phyloP scores from a whole-genome alignment of 2,329 filamentous ascomycete genomes.

The Aspergillus puulaauensis region DNA sequence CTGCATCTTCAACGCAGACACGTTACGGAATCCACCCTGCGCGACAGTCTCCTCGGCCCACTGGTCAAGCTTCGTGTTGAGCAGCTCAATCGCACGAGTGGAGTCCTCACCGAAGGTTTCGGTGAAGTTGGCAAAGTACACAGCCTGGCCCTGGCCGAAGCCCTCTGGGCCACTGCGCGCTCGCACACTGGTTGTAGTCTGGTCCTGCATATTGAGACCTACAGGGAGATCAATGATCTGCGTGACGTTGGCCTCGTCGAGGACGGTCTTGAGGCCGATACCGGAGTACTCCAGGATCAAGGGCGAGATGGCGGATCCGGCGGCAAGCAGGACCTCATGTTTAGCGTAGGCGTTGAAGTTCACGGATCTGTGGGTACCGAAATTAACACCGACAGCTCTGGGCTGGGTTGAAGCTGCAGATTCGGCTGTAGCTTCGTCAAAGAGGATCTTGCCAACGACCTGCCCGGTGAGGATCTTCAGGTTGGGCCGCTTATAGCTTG shows the following conservation, averaged over 20 bases:
- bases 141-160: conserved; percentile 26
- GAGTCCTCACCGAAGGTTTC: conserved; percentile 25
- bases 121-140: conserved; percentile 29
- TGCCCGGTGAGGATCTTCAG: conserved; percentile 27
- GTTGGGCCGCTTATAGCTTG: conserved; percentile 22
- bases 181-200: conserved; percentile 25
- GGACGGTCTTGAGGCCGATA: conserved; percentile 23
- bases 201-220: conserved; percentile 32
- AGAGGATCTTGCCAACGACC: conserved; percentile 23
- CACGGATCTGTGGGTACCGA: conserved; percentile 21
- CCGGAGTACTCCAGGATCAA: conserved; percentile 30
- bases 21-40: conserved; percentile 27
- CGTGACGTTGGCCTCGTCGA: conserved; percentile 16
- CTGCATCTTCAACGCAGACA: conserved; percentile 23
- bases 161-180: conserved; percentile 12
- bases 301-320: conserved; percentile 27
- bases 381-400: conserved; percentile 22
- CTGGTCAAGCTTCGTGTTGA: conserved; percentile 25
- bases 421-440: conserved; percentile 3
- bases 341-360: conserved; percentile 23
- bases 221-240: conserved; percentile 28
- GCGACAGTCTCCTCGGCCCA: conserved; percentile 28
- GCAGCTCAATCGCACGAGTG: conserved; percentile 15
- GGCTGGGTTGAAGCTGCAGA: not conserved
- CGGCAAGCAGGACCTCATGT: conserved; percentile 29